A percentile compares a stretch with the other conserved stretches of the same genome.
Conservation (phyloP, 2,329 filamentous ascomycete species). For the Byssochlamys sp. region DNA sequence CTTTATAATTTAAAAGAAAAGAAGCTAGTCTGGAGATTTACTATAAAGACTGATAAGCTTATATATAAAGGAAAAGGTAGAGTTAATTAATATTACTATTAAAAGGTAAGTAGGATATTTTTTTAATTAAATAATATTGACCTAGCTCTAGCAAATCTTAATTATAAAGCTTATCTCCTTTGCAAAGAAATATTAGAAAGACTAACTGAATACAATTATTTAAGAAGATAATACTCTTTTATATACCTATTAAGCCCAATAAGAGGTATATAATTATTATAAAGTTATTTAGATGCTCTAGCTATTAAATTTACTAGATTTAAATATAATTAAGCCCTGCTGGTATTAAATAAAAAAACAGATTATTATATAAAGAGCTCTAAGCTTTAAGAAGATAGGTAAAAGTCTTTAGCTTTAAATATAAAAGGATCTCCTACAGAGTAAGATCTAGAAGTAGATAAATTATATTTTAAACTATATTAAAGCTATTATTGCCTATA, state of each 20-base stretch:
- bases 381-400: background rate
- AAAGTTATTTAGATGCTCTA: background rate
- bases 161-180: background rate
- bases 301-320: background rate
- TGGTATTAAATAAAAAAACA: background rate
- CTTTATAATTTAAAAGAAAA: slow-evolving; percentile 4
- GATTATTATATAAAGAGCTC: background rate
- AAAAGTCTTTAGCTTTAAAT: background rate
- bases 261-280: background rate
- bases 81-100: background rate
- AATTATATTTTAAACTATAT: background rate
- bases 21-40: slow-evolving; percentile 10
- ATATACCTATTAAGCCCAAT: background rate
- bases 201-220: background rate
- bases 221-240: background rate
- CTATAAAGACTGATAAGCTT: background rate
- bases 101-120: background rate
- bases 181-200: background rate
- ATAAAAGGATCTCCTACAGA: background rate
- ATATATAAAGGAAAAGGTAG: background rate
- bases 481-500: background rate
- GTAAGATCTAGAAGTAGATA: background rate
- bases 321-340: background rate
- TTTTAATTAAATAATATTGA: background rate
- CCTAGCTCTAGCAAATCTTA: no score